Percentiles rank a stretch among this genome's conserved stretches.
Evolutionary conservation across 2,329 filamentous ascomycete species (phyloP).

Genomic region (Boeremia lycopersici): DNA sequence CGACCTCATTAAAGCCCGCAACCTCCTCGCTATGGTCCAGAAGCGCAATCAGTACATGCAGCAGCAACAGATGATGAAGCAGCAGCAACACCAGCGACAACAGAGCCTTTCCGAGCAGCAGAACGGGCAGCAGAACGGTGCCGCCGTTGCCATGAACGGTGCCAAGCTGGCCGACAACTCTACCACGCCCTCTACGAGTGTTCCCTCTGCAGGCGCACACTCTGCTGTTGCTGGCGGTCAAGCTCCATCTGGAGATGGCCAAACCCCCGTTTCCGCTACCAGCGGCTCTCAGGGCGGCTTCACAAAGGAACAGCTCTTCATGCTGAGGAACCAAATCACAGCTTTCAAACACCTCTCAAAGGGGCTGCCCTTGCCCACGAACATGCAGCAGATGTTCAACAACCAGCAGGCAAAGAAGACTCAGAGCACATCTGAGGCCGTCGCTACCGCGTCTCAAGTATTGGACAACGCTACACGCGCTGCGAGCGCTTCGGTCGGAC

Average conservation of each 20-base stretch:
- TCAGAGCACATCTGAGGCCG: slow-evolving; percentile 46
- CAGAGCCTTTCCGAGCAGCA: slow-evolving; percentile 58
- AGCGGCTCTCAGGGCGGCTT: slow-evolving; percentile 29
- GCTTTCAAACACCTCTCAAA: slow-evolving; percentile 91
- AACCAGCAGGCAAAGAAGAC: slow-evolving; percentile 69
- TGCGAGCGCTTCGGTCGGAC: slow-evolving; percentile 48
- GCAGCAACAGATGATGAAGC: slow-evolving; percentile 47
- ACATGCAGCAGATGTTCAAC: slow-evolving; percentile 83
- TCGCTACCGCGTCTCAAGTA: slow-evolving; percentile 55
- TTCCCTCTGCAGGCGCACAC: slow-evolving; percentile 32
- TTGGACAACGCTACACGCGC: slow-evolving; percentile 58
- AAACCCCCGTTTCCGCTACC: slow-evolving; percentile 41
- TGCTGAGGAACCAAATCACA: slow-evolving; percentile 83
- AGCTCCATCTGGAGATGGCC: slow-evolving; percentile 47
- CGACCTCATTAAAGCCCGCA: slow-evolving; percentile 82
- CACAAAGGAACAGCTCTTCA: slow-evolving; percentile 72
- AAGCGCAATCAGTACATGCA: slow-evolving; percentile 59
- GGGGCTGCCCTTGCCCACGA: slow-evolving; percentile 78
- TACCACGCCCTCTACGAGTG: slow-evolving; percentile 27
- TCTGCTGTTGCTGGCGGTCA: slow-evolving; percentile 33
- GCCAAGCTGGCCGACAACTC: slow-evolving; percentile 43
- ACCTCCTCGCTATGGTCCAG: slow-evolving; percentile 75
- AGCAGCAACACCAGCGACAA: slow-evolving; percentile 61
- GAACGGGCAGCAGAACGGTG: slow-evolving; percentile 58
- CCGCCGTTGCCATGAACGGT: slow-evolving; percentile 54